These are phyloP conservation scores for Miscanthus lutarioriparius DNA, from an alignment of 176 grass and related monocot genomes.

Conservation along the genomic window DNA sequence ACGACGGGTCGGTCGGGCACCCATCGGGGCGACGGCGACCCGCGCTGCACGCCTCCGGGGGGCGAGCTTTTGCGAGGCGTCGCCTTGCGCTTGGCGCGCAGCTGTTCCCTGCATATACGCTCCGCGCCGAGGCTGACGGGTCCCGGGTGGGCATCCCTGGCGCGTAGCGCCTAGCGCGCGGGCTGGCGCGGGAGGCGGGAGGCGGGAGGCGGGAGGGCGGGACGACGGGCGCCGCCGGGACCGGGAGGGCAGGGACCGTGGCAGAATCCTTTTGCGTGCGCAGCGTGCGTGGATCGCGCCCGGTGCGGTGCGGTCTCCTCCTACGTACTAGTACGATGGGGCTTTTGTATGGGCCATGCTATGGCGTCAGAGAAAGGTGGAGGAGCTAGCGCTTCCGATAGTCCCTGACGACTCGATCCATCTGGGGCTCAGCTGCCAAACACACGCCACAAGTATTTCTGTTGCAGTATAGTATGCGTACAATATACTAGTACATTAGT, in stretches of 20 bases:
- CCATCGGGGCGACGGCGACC: slow-evolving; percentile 2
- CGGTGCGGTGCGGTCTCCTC: background rate
- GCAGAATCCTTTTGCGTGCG: background rate
- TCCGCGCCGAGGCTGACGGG: background rate
- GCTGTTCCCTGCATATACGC: slow-evolving; percentile 39
- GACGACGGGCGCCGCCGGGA: background rate
- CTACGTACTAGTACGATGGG: background rate
- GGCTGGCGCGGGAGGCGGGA: too few relatives aligned
- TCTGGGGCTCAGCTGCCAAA: background rate
- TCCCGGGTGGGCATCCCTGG: background rate
- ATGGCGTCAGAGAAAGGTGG: background rate
- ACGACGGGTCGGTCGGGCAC: background rate
- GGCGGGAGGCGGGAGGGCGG: too few relatives aligned
- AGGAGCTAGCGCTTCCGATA: background rate
- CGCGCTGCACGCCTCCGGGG: background rate
- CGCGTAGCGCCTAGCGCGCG: background rate
- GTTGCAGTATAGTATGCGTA: background rate
- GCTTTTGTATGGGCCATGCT: background rate
- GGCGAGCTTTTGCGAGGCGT: slow-evolving; percentile 46
- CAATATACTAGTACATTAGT: too few relatives aligned
- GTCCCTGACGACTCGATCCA: background rate
- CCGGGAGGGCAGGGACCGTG: background rate
- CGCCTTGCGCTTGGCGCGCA: slow-evolving; percentile 53
- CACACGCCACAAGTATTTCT: background rate
- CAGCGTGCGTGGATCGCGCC: background rate